phyloP scores from a whole-genome alignment of 768 basidiomycete species.

The Daedaleopsis sinensis region DNA sequence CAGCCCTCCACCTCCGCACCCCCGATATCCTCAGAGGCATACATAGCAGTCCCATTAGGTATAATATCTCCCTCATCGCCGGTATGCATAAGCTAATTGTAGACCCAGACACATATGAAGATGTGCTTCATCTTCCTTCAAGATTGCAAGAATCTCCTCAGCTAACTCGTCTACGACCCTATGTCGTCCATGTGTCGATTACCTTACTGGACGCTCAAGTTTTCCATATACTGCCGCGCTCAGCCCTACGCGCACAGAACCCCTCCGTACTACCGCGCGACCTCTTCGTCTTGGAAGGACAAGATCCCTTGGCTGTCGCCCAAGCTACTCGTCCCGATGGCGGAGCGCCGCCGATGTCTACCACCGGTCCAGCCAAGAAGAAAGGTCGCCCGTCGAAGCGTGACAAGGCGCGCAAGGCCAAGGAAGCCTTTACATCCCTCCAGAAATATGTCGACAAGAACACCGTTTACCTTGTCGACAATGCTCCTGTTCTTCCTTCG shows the following conservation, averaged over 20 bases:
- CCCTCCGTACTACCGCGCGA: slow-evolving; percentile 75
- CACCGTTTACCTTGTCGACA: slow-evolving; percentile 23
- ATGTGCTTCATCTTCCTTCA: slow-evolving; percentile 52
- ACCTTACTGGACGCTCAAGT: slow-evolving; percentile 48
- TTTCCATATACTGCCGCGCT: slow-evolving; percentile 65
- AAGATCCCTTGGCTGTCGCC: slow-evolving; percentile 22
- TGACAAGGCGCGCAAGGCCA: slow-evolving; percentile 59
- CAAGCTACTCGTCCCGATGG: slow-evolving; percentile 9
- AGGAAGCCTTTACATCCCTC: slow-evolving; percentile 49
- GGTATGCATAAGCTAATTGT: background rate
- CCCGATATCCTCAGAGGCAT: slow-evolving; percentile 48
- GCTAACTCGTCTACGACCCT: slow-evolving; percentile 50
- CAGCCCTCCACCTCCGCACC: slow-evolving; percentile 63
- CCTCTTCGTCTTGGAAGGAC: slow-evolving; percentile 48
- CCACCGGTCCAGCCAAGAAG: slow-evolving; percentile 41
- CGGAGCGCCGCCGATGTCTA: background rate
- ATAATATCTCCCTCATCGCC: slow-evolving; percentile 2
- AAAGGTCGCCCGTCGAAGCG: slow-evolving; percentile 67
- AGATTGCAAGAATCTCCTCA: slow-evolving; percentile 40
- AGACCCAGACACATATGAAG: slow-evolving; percentile 56
- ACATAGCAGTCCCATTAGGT: slow-evolving; percentile 67
- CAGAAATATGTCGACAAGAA: slow-evolving; percentile 52
- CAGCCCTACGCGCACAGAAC: slow-evolving; percentile 51
- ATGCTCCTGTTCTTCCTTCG: background rate
- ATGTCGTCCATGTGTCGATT: slow-evolving; percentile 52